These are phyloP conservation scores for Aspergillus pseudoglaucus DNA, from an alignment of 2,329 filamentous ascomycete genomes.

Conservation along the genomic window DNA sequence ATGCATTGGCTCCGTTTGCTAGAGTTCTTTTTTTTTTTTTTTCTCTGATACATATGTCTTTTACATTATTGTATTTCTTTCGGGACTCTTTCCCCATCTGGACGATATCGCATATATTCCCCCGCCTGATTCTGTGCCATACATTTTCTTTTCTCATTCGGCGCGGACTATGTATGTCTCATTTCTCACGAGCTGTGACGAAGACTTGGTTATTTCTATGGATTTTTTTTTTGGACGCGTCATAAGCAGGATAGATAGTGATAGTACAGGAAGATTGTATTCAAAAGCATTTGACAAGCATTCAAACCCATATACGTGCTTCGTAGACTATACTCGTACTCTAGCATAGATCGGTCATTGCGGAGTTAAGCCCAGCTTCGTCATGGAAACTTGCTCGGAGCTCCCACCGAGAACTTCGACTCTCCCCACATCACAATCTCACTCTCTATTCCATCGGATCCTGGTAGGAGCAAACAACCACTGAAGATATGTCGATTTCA, in stretches of 20 bases:
- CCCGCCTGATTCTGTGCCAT: slow-evolving; percentile 8
- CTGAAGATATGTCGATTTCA: too few species aligned
- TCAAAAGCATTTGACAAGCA: not conserved
- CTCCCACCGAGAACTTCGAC: not conserved
- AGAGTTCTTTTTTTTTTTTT: slow-evolving; percentile 8
- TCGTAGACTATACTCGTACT: too few species aligned
- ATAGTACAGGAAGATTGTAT: not conserved
- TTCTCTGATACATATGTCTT: not conserved
- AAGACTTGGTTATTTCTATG: not conserved
- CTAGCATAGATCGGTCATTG: not conserved
- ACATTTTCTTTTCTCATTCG: slow-evolving; percentile 4
- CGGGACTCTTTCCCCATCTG: slow-evolving; percentile 14
- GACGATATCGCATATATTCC: slow-evolving; percentile 21
- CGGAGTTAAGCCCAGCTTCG: not conserved
- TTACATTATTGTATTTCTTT: not conserved
- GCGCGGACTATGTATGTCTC: slow-evolving; percentile 1
- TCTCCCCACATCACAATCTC: not conserved
- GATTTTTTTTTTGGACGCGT: not conserved
- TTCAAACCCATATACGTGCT: not conserved
- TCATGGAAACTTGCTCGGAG: not conserved
- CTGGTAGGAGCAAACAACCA: not conserved
- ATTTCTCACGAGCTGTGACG: not conserved
- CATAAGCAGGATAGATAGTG: not conserved
- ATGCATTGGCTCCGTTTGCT: slow-evolving; percentile 10
- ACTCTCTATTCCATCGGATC: not conserved